phyloP scores from a whole-genome alignment of 176 grass and related monocot genomes.

The Calamus simplicifolius region DNA sequence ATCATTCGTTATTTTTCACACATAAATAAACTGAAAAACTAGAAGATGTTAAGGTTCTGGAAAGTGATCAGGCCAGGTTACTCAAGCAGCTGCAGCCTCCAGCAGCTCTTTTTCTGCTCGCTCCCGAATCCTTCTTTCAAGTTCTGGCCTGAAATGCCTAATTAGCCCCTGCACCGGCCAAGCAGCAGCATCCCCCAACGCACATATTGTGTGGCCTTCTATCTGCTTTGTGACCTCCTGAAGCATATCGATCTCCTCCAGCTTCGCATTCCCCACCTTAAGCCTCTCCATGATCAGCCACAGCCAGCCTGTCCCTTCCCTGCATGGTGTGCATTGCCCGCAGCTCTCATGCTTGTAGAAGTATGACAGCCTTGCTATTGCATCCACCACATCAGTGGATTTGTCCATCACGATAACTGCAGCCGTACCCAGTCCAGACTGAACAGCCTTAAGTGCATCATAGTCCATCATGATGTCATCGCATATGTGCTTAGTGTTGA shows the following conservation, averaged over 20 bases:
- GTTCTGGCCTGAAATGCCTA: slow-evolving; percentile 89
- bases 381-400: slow-evolving; percentile 84
- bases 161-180: slow-evolving; percentile 92
- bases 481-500: slow-evolving; percentile 84
- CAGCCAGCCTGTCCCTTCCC: slow-evolving; percentile 86
- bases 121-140: slow-evolving; percentile 76
- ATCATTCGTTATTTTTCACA: no score
- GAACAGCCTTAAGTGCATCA: slow-evolving; percentile 79
- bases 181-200: slow-evolving; percentile 80
- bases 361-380: slow-evolving; percentile 77
- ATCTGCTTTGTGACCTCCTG: slow-evolving; percentile 94
- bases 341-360: slow-evolving; percentile 98
- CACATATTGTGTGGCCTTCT: slow-evolving; percentile 89
- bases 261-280: slow-evolving; percentile 81
- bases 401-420: slow-evolving; percentile 93
- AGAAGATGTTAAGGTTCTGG: no score
- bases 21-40: no score
- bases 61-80: no score
- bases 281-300: slow-evolving; percentile 99
- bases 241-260: slow-evolving; percentile 95
- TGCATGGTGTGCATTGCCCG: slow-evolving; percentile 89
- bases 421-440: slow-evolving; percentile 75
- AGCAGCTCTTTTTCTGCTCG: slow-evolving; percentile 73
- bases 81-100: slow-evolving; percentile 61
- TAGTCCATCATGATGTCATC: slow-evolving; percentile 94